These are phyloP conservation scores for Citrus inodora DNA, from an alignment of 345 rosid species.

Conservation along the genomic window DNA sequence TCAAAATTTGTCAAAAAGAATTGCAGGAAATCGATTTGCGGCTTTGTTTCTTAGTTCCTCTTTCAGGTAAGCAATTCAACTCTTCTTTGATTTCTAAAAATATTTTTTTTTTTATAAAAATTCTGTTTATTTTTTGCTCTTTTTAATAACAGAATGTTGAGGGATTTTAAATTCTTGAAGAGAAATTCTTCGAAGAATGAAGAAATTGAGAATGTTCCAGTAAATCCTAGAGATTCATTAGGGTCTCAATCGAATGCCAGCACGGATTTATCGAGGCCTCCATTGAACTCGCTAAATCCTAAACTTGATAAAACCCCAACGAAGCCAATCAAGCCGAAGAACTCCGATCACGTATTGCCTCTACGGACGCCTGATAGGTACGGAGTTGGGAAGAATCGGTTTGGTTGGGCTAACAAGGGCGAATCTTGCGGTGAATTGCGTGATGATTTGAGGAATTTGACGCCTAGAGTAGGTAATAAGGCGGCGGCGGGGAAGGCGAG, in stretches of 20 bases:
- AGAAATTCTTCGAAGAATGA: slow-evolving; percentile 56
- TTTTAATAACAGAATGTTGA: slow-evolving; percentile 45
- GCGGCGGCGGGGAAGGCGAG: slow-evolving; percentile 36
- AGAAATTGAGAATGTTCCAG: slow-evolving; percentile 75
- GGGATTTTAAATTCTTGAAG: slow-evolving; percentile 60
- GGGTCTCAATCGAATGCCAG: slow-evolving; percentile 36
- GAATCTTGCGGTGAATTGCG: slow-evolving; percentile 28
- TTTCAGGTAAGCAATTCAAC: slow-evolving; percentile 32
- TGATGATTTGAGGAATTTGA: slow-evolving; percentile 38
- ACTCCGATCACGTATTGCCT: slow-evolving; percentile 50
- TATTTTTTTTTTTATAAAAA: too few relatives aligned
- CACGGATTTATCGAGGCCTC: slow-evolving; percentile 59
- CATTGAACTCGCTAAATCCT: slow-evolving; percentile 47
- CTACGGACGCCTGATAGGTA: slow-evolving; percentile 72
- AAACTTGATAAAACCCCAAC: slow-evolving; percentile 62
- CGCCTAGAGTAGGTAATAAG: slow-evolving; percentile 51
- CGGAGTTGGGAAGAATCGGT: slow-evolving; percentile 43
- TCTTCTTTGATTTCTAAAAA: neutral
- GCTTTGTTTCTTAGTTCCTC: slow-evolving; percentile 38
- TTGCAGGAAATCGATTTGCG: slow-evolving; percentile 29
- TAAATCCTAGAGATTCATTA: slow-evolving; percentile 47
- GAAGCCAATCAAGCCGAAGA: slow-evolving; percentile 44
- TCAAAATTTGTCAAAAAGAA: neutral
- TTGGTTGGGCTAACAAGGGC: slow-evolving; percentile 69
- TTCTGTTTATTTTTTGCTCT: neutral